Base-by-base conservation (phyloP, 1,284 basidiomycete genomes). In the Marasmius fiardii region DNA sequence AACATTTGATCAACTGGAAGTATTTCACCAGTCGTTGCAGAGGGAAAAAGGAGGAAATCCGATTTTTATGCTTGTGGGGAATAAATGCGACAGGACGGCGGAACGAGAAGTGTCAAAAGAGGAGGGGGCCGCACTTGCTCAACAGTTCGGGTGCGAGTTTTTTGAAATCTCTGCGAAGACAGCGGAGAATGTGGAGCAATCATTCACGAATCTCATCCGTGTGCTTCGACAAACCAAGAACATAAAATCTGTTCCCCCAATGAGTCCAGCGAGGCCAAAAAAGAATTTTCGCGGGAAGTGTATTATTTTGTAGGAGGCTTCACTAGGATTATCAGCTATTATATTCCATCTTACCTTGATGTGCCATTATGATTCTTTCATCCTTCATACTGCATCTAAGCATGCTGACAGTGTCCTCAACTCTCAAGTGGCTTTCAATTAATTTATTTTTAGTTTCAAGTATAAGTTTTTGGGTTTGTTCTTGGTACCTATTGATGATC, bases 161-260 rank as follows among this genome's bases (percentile, higher is more conserved):
- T 90, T 95, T 71, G 96, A 98, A 74, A 96, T 96, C 35, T 94
- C 91, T 34, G 97, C 96, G 44, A 97, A 97, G 78, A 94, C 92
- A 52, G 88, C 95, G 51, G 82, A 91, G 67, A 98, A 98, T 70
- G 97, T 99, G 59, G 95, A 99, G 71, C 83, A 86, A 51, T 85
- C 96, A 31, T 99, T 99, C 76, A 92, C 83, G 70, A 89, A 86
- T 63, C 83, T 98, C 56, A 94, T 99, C 48, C 87, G 95, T 61
- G 85, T 90, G 61, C 87, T 99, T 69, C 88, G 93, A 73, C 77
- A 82, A 65, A 87, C 85, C 63, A 77, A 76, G 69, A 76, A 64
- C 61, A 70, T 74, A 71, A 78, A 78, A 59, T 62, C 71, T 33
- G 74, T 73, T 20, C 64, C 67, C 44, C 62, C 72, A 34, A 64